A percentile compares a stretch with the other conserved stretches of the same genome.
Evolutionary conservation across 495 filamentous ascomycete species (phyloP).

Genomic region (Echria macrotheca): DNA sequence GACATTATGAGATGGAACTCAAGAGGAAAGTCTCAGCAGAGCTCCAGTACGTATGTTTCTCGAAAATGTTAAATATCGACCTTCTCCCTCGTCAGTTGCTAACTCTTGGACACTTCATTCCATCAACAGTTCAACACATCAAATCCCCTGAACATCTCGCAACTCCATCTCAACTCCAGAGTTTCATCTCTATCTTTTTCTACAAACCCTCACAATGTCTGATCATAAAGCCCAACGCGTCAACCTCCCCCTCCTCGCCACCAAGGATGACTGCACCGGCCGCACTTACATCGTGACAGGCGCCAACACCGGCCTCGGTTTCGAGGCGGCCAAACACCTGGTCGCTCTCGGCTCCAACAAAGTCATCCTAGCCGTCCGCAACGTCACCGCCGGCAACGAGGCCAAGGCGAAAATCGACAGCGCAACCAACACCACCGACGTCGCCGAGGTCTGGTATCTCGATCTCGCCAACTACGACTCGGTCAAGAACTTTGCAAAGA

Average conservation of each 20-base stretch:
- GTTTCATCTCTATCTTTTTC: too few species aligned
- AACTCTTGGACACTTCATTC: too few species aligned
- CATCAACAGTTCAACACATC: too few species aligned
- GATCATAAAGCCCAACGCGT: neutral
- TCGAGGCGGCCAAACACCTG: conserved; percentile 45
- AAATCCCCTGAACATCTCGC: too few species aligned
- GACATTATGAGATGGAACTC: too few species aligned
- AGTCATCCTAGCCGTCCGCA: conserved; percentile 47
- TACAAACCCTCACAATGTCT: conserved; percentile 4
- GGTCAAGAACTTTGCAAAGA: conserved; percentile 31
- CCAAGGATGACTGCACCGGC: conserved; percentile 2
- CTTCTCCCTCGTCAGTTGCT: too few species aligned
- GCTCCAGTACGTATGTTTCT: too few species aligned
- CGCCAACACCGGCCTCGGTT: conserved; percentile 48
- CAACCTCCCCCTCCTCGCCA: conserved; percentile 10
- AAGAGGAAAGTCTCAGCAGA: too few species aligned
- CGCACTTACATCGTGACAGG: conserved; percentile 51
- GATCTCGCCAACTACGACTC: conserved; percentile 26
- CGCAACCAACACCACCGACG: conserved; percentile 5
- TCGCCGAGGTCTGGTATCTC: conserved; percentile 39
- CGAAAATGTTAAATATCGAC: too few species aligned
- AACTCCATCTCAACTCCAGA: too few species aligned
- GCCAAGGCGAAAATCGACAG: conserved; percentile 3
- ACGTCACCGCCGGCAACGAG: neutral
- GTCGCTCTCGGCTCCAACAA: conserved; percentile 35